These are phyloP conservation scores for Blastomyces percursus DNA, from an alignment of 2,329 filamentous ascomycete genomes.

Conservation along the genomic window DNA sequence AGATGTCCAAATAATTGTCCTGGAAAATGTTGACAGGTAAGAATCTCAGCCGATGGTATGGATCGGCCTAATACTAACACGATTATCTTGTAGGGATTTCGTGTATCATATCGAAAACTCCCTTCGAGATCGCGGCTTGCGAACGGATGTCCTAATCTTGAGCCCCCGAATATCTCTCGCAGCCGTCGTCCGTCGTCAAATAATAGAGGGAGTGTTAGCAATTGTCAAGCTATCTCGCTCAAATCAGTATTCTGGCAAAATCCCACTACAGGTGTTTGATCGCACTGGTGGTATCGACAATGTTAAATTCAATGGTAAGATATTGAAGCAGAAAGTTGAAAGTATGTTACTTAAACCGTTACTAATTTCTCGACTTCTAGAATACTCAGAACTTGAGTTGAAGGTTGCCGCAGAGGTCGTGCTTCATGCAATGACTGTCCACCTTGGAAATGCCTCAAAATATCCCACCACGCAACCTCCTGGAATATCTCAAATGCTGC, in stretches of 20 bases:
- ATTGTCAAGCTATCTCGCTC: slow-evolving; percentile 64
- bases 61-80: slow-evolving; percentile 8
- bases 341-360: slow-evolving; percentile 4
- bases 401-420: slow-evolving; percentile 70
- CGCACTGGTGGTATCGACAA: slow-evolving; percentile 62
- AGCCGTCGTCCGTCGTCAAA: slow-evolving; percentile 71
- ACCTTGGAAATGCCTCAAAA: slow-evolving; percentile 26
- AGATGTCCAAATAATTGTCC: slow-evolving; percentile 76
- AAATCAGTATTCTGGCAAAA: slow-evolving; percentile 59
- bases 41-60: slow-evolving; percentile 9
- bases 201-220: slow-evolving; percentile 77
- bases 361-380: slow-evolving; percentile 28
- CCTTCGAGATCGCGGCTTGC: slow-evolving; percentile 61
- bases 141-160: slow-evolving; percentile 67
- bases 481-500: slow-evolving; percentile 23
- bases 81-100: slow-evolving; percentile 49
- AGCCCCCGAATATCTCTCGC: slow-evolving; percentile 65
- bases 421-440: slow-evolving; percentile 42
- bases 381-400: slow-evolving; percentile 76
- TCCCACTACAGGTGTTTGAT: slow-evolving; percentile 77
- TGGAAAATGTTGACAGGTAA: slow-evolving; percentile 59
- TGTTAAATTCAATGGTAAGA: slow-evolving; percentile 61
- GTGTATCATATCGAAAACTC: slow-evolving; percentile 69
- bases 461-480: slow-evolving; percentile 29
- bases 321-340: neutral